Conservation (phyloP, 2,329 filamentous ascomycete genomes). For the Colletotrichum siamense region DNA sequence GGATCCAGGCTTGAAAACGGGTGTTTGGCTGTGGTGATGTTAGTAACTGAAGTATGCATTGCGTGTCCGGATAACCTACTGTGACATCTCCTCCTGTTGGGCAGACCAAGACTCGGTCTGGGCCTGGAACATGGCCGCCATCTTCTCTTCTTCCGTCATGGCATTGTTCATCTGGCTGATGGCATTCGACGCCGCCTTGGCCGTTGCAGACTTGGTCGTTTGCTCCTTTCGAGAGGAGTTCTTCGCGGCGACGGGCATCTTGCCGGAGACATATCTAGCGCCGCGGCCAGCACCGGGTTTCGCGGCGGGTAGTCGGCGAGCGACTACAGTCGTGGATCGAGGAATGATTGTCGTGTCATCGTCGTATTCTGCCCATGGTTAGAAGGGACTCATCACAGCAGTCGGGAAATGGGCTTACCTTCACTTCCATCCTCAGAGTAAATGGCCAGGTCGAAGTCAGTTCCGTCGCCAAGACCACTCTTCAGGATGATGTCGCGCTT, state of each 20-base stretch:
- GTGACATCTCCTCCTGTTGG: constrained; percentile 91
- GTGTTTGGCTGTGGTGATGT: constrained; percentile 61
- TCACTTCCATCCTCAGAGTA: constrained; percentile 91
- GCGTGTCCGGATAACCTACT: constrained; percentile 52
- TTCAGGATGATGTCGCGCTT: constrained; percentile 98
- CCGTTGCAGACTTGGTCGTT: constrained; percentile 59
- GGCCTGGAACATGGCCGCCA: constrained; percentile 89
- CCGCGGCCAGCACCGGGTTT: constrained; percentile 89
- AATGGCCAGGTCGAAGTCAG: constrained; percentile 94
- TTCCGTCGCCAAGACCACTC: constrained; percentile 91
- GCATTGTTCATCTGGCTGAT: constrained; percentile 74
- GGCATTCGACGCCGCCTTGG: constrained; percentile 62
- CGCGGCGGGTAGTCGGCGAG: constrained; percentile 81
- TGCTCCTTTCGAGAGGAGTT: constrained; percentile 74
- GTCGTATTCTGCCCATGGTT: constrained; percentile 77
- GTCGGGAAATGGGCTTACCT: constrained; percentile 62
- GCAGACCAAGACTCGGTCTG: constrained; percentile 92
- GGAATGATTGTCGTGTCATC: constrained; percentile 98
- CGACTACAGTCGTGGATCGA: constrained; percentile 91
- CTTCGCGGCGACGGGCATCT: constrained; percentile 89
- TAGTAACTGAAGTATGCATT: neutral
- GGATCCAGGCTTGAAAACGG: constrained; percentile 61
- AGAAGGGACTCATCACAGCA: neutral
- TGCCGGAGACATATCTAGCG: constrained; percentile 93
- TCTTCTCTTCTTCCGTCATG: constrained; percentile 92